Percentiles rank a stretch among this genome's conserved stretches.
phyloP scores from a whole-genome alignment of 768 basidiomycete genomes.

The Boletus edulis region DNA sequence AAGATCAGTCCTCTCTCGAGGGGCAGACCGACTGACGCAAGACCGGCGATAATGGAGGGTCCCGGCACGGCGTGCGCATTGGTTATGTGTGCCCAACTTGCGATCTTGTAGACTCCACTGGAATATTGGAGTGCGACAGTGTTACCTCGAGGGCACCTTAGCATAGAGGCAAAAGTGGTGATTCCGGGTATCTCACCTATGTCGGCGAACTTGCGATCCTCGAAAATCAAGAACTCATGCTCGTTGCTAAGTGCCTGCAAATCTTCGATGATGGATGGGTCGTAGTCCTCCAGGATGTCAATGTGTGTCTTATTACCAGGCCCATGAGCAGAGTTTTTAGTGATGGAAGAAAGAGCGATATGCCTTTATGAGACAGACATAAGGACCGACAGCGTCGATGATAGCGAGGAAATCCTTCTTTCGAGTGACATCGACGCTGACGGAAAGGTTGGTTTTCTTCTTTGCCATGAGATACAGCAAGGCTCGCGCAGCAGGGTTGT shows the following conservation, averaged over 20 bases:
- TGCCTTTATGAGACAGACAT: constrained; percentile 94
- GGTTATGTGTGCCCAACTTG: constrained; percentile 94
- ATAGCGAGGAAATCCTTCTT: constrained; percentile 77
- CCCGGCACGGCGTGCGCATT: constrained; percentile 97
- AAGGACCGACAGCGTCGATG: constrained; percentile 84
- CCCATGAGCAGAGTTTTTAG: constrained; percentile 18
- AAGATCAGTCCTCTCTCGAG: constrained; percentile 82
- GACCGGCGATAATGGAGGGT: constrained; percentile 90
- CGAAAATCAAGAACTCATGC: constrained; percentile 95
- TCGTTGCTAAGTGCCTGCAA: constrained; percentile 70
- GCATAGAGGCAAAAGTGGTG: background rate
- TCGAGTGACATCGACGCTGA: constrained; percentile 92
- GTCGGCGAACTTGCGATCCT: constrained; percentile 98
- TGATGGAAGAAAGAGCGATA: constrained; percentile 13
- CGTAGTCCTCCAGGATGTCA: constrained; percentile 93
- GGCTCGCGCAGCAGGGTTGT: constrained; percentile 74
- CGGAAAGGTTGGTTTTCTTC: constrained; percentile 90
- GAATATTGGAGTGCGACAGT: constrained; percentile 96
- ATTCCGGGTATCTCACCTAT: constrained; percentile 60
- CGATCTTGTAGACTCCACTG: constrained; percentile 88
- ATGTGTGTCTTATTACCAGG: constrained; percentile 77
- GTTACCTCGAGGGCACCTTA: constrained; percentile 62
- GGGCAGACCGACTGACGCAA: constrained; percentile 81
- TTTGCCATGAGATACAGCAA: constrained; percentile 81
- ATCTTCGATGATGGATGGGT: constrained; percentile 61